A percentile compares a stretch with the other conserved stretches of the same genome.
phyloP scores from a whole-genome alignment of 495 filamentous ascomycete species.

The Cudoniella acicularis region DNA sequence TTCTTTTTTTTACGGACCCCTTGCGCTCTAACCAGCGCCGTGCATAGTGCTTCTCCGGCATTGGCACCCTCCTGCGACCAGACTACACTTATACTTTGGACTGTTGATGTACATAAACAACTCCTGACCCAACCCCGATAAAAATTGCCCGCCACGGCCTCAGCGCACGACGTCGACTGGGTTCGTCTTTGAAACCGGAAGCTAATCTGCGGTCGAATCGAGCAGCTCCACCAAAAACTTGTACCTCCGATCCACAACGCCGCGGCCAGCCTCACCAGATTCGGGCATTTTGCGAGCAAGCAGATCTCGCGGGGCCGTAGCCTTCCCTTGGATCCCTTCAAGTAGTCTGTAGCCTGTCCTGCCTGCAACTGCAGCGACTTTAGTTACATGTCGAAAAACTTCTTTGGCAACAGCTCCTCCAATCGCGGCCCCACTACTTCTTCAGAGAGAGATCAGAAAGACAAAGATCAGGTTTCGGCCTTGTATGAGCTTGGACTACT shows the following conservation, averaged over 20 bases:
- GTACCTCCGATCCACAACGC: too few species aligned
- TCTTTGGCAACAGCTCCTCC: constrained; percentile 8
- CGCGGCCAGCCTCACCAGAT: too few species aligned
- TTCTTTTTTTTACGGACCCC: neutral
- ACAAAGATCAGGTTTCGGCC: constrained; percentile 20
- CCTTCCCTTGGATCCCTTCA: too few species aligned
- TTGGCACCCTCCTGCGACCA: neutral
- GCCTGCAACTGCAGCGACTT: neutral
- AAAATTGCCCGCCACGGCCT: neutral
- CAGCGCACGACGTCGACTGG: neutral
- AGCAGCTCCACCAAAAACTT: too few species aligned
- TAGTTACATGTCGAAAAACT: constrained; percentile 21
- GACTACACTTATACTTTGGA: neutral
- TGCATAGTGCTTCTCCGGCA: neutral
- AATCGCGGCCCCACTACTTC: neutral
- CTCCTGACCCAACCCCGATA: neutral
- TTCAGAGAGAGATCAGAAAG: neutral
- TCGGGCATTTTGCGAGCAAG: too few species aligned
- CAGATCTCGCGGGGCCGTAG: too few species aligned
- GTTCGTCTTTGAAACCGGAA: neutral
- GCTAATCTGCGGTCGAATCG: neutral
- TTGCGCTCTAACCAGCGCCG: neutral
- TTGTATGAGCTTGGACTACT: constrained; percentile 28
- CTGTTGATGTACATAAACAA: neutral
- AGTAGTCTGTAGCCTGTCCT: neutral